phyloP scores from a whole-genome alignment of 352 stramenopile genomes.

The Globisporangium sylvaticum region DNA sequence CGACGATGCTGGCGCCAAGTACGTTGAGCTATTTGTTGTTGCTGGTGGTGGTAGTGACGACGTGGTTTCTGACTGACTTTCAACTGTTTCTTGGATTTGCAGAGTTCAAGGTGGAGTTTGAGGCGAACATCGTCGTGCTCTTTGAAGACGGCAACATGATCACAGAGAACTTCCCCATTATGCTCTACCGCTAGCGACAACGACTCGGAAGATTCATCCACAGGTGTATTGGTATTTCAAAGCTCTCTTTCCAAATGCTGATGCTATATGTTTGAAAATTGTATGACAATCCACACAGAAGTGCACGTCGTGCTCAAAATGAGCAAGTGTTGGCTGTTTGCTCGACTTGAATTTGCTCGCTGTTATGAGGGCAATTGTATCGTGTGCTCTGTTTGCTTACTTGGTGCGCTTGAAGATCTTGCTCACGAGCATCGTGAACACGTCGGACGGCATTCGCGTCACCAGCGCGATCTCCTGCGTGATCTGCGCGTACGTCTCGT shows the following conservation, averaged over 20 bases:
- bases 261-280: background rate
- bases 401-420: conserved; percentile 98
- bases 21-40: background rate
- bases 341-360: background rate
- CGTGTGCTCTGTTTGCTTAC: conserved; percentile 35
- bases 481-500: conserved; percentile 87
- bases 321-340: background rate
- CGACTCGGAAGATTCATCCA: background rate
- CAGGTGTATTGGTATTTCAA: background rate
- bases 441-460: conserved; percentile 82
- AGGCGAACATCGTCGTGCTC: conserved; percentile 90
- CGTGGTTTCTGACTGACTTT: background rate
- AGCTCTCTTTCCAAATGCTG: background rate
- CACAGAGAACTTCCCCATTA: conserved; percentile 88
- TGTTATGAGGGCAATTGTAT: background rate
- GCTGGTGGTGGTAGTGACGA: background rate
- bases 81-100: background rate
- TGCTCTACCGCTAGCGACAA: conserved; percentile 56
- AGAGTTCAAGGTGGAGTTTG: conserved; percentile 91
- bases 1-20: conserved; percentile 84
- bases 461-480: conserved; percentile 75
- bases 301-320: background rate
- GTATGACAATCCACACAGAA: background rate
- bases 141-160: conserved; percentile 92
- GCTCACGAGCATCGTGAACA: conserved; percentile 92